Evolutionary conservation across 768 basidiomycete species (phyloP), one percentile per base, ranked within the genome.

Genomic region (Pleurotus giganteus): DNA sequence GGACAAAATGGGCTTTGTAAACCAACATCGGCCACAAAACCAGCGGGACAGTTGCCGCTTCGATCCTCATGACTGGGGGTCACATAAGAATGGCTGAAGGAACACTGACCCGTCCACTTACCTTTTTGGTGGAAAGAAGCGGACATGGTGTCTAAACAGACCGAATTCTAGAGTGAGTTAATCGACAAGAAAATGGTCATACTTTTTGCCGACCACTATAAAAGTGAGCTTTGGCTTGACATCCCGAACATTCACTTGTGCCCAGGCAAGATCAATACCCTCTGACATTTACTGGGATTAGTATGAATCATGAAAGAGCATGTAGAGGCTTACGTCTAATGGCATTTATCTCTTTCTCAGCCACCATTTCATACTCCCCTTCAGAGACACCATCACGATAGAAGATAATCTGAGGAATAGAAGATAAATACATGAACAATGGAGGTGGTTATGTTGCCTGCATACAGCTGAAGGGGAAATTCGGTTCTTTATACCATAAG

Each of bases 21-120:
- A 3, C 82, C 84, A 2, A 73, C 73, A 61, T 93, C 91, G 19
- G 90, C 79, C 9, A 93, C 87, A 0, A 89, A 89, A 6, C 91
- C 91, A 0, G 91, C 88, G 1, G 78, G 81, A 60, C 83, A 85
- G 61, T 93, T 93, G 2, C 84, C 86, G 54, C 82, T 86, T 49
- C 72, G 76, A 59, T 92, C 91, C 0, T 72, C 80, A 7, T 86
- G 79, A 6, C 61, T 1, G 56, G n/a, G n/a, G n/a, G n/a, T n/a
- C n/a, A 36, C 12, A n/a, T 24, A 51, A 19, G 3, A n/a, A 13
- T 32, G 21, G 4, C 31, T 19, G 23, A 24, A 31, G n/a, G 24
- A 23, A 36, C 29, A 12, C 12, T 21, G 9, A 15, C 32, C 5
- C 13, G 23, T 17, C 11, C n/a, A n/a, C 46, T 29, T 31, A 47